Base-by-base conservation (phyloP, 345 rosid species). In the Lepidium sativum region DNA sequence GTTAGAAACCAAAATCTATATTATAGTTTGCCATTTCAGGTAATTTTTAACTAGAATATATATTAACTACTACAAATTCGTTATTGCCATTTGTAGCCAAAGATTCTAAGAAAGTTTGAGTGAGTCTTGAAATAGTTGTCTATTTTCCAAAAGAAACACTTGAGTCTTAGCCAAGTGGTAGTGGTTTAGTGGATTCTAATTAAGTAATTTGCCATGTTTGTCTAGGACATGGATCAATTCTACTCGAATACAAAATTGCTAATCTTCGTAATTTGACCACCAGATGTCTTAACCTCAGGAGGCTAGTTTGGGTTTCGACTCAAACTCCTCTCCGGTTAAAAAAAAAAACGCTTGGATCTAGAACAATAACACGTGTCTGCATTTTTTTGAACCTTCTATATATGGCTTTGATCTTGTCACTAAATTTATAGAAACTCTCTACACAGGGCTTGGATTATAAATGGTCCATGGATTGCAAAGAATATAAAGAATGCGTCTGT, bases 391-490 rank as follows among this genome's bases (percentile, higher is more conserved):
- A 40, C 37, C 50, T 14, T 60, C 25, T 21, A 21, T 71, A 8
- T 48, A 27, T 40, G 35, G 8, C 27, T 35, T 55, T 14, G 13
- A 23, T 40, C 12, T 53, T 60, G 38, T 34, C 38, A 56, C 63
- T 67, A 35, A 56, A 54, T 17, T 51, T 12, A 52, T 52, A 41
- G 33, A 27, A 40, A 17, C 41, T 54, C 51, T 54, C 1, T 10
- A 41, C 69, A 77, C 81, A 89, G 97, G 82, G 65, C 75, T 68
- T 92, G 91, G 97, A 73, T 89, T 69, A 67, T 92, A 23, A 80
- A 87, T 68, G 63, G 87, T 38, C 83, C 71, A 75, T 73, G 87
- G 53, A 75, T 92, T 8, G 94, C 97, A 6, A 81, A 45, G 65
- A 89, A 87, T 76, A 81, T 92, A 39, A 87, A 66, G 67, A 78